Conservation (phyloP, 108 stramenopile species). For the Mayamaea pseudoterrestris region DNA sequence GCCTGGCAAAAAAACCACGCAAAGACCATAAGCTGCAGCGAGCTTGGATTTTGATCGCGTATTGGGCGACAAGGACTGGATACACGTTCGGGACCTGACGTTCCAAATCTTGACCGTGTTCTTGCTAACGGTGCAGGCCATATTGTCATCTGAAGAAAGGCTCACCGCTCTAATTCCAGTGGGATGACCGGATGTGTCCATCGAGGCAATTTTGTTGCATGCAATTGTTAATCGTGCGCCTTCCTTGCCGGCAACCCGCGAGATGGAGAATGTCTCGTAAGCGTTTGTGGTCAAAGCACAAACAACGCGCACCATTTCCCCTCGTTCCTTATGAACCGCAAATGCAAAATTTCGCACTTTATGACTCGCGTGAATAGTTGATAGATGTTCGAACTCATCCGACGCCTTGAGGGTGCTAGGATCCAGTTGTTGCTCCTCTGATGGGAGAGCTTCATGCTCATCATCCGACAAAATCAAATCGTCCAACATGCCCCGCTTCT, state of each 20-base stretch:
- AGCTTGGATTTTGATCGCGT: conserved; percentile 13
- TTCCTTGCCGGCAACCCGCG: conserved; percentile 11
- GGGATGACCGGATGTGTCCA: conserved; percentile 90
- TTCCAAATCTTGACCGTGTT: conserved; percentile 91
- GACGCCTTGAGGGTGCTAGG: conserved; percentile 61
- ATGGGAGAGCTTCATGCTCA: conserved; percentile 21
- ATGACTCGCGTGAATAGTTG: conserved; percentile 64
- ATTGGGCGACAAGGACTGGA: conserved; percentile 57
- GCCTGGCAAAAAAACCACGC: conserved; percentile 87
- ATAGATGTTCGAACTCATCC: conserved; percentile 87
- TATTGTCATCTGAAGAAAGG: conserved; percentile 75
- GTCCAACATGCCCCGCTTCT: conserved; percentile 67
- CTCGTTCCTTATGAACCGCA: conserved; percentile 38
- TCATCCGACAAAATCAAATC: conserved; percentile 53
- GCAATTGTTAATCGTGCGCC: background rate
- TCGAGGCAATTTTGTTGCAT: conserved; percentile 14
- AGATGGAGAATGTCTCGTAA: conserved; percentile 59
- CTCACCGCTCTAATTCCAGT: conserved; percentile 89
- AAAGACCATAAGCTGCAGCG: conserved; percentile 74
- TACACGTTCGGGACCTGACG: conserved; percentile 62
- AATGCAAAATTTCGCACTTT: conserved; percentile 75
- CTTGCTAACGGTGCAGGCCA: conserved; percentile 83
- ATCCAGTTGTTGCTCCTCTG: conserved; percentile 12
- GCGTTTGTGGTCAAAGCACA: conserved; percentile 85
- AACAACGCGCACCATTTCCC: conserved; percentile 56